Base-by-base conservation (phyloP, 2,329 filamentous ascomycete species). In the Venturia asperata region DNA sequence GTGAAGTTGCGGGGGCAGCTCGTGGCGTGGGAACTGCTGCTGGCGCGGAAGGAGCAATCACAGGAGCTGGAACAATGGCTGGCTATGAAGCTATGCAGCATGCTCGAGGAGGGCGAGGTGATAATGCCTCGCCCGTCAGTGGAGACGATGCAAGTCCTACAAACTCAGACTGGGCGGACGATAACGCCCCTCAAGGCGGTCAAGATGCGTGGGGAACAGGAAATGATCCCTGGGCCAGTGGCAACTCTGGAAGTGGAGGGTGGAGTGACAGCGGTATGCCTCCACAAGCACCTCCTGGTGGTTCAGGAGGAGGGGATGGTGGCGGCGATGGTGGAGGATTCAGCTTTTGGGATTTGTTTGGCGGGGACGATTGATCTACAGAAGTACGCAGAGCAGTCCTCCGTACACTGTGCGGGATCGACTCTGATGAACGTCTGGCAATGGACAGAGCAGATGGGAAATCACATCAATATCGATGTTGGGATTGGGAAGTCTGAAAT, bases 61-160 rank as follows among this genome's bases (percentile, higher is more conserved):
- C 70, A 49, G 70, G 69, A 21, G 69, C 67, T 6, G 85, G 84
- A 7, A 81, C 83, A 1, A 81, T 87, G 76, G 85, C 83, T 42
- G 85, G 84, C 4, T 86, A 85, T 69, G 85, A 87, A 72, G 83
- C 84, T 5, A 84, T 87, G 83, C 82, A 83, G 67, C 73, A 83
- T 67, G 80, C 81, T 2, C 73, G 77, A 68, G 75, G 74, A 37
- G 75, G 74, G 21, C 24, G 21, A 30, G 34, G 30, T 27, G 60
- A 45, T 61, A 71, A 75, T 66, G 72, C 71, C 9, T 73, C 73
- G 62, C 72, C 76, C 4, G 47, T 30, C 11, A 52, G 47, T 21
- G 47, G 21, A 10, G 19, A 68, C 69, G 24, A 67, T 68, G 65
- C 70, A 70, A 61, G 71, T 74, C 42, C 72, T 73, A 52, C 47